Percentiles rank a stretch among this genome's conserved stretches.
Conservation (phyloP, 768 basidiomycete species). For the Boletus vermiculosoides region DNA sequence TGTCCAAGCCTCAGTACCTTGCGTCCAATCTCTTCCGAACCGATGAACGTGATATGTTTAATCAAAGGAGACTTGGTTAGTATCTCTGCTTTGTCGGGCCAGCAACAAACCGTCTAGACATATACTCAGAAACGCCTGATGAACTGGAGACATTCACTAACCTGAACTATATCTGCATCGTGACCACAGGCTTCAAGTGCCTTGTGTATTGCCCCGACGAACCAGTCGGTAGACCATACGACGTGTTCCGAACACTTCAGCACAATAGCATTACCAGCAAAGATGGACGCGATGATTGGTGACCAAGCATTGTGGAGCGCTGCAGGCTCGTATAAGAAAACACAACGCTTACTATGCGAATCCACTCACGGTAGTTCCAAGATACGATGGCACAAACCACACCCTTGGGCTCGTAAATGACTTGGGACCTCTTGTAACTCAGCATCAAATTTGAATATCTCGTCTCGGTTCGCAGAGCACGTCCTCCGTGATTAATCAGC, state of each 20-base stretch:
- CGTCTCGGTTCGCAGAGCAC: constrained; percentile 67
- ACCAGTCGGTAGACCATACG: constrained; percentile 86
- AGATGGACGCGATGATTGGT: constrained; percentile 87
- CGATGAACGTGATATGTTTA: constrained; percentile 94
- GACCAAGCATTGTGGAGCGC: constrained; percentile 94
- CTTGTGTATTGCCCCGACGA: constrained; percentile 71
- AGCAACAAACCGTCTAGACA: constrained; percentile 74
- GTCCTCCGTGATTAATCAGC: constrained; percentile 84
- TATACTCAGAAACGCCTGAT: constrained; percentile 6
- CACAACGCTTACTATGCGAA: background rate
- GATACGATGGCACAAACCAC: constrained; percentile 92
- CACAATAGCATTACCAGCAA: constrained; percentile 86
- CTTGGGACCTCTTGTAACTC: constrained; percentile 72
- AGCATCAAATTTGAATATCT: constrained; percentile 67
- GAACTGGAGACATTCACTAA: constrained; percentile 23
- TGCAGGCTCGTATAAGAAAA: constrained; percentile 31
- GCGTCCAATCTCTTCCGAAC: constrained; percentile 75
- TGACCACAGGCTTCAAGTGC: constrained; percentile 83
- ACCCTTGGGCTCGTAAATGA: constrained; percentile 88
- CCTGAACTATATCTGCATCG: constrained; percentile 87
- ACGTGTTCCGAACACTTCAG: constrained; percentile 93
- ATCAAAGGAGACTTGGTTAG: constrained; percentile 77
- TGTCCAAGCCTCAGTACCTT: constrained; percentile 44
- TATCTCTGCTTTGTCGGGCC: constrained; percentile 80
- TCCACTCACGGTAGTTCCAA: constrained; percentile 83